These are phyloP conservation scores for Beauveria rudraprayagi DNA, from an alignment of 2,329 filamentous ascomycete genomes.

Conservation along the genomic window DNA sequence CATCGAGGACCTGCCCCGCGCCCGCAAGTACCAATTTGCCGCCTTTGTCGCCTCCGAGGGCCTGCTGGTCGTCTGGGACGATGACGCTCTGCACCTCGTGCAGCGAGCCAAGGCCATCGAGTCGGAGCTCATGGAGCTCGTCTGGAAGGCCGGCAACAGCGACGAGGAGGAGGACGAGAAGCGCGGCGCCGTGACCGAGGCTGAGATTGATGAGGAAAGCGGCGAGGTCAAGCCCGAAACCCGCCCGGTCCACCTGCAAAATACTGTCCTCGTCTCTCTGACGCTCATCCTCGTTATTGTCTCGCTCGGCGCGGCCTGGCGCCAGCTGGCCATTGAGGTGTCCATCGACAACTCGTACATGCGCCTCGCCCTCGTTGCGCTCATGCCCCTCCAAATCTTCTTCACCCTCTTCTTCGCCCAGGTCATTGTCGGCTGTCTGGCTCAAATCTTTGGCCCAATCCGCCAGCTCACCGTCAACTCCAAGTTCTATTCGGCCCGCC, in stretches of 20 bases:
- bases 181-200: slow-evolving; percentile 36
- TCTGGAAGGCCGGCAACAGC: slow-evolving; percentile 56
- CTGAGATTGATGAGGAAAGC: slow-evolving; percentile 63
- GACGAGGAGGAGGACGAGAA: slow-evolving; percentile 49
- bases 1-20: slow-evolving; percentile 60
- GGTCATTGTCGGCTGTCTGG: slow-evolving; percentile 67
- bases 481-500: slow-evolving; percentile 71
- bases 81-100: slow-evolving; percentile 65
- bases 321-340: slow-evolving; percentile 61
- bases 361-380: slow-evolving; percentile 55
- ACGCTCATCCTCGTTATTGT: slow-evolving; percentile 58
- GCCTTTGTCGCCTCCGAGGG: slow-evolving; percentile 67
- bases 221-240: slow-evolving; percentile 57
- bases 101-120: slow-evolving; percentile 65
- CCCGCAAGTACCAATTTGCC: slow-evolving; percentile 71
- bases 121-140: slow-evolving; percentile 66
- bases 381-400: slow-evolving; percentile 67
- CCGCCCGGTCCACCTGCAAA: slow-evolving; percentile 60
- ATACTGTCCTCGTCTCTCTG: slow-evolving; percentile 58
- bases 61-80: slow-evolving; percentile 73
- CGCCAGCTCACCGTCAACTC: slow-evolving; percentile 67
- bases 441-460: slow-evolving; percentile 69
- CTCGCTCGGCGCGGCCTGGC: slow-evolving; percentile 61
- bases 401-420: slow-evolving; percentile 77
- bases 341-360: slow-evolving; percentile 54